Base-by-base conservation (phyloP, 2,329 filamentous ascomycete genomes). In the Reticulascus tulasneorum region DNA sequence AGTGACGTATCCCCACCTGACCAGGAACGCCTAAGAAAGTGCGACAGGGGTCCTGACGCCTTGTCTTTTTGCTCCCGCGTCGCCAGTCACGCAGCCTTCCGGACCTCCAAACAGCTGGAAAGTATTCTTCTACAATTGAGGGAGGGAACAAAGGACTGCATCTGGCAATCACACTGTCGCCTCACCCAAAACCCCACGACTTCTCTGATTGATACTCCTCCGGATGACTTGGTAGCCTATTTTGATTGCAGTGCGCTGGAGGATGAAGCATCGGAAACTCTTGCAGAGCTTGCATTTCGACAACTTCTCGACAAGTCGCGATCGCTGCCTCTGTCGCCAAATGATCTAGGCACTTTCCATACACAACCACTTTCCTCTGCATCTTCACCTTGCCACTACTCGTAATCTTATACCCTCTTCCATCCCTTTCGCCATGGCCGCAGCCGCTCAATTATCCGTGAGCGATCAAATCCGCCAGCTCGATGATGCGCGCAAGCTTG, bases 401-500 rank as follows among this genome's bases (percentile, higher is more conserved):
- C 18, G 30, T 28, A 34, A 35, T 22, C n/a, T n/a, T n/a, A n/a
- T n/a, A n/a, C 12, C 33, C 29, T 25, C 23, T 17, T 25, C 30
- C 12, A 6, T 23, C 25, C 12, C 34, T 23, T 12, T 21, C 15
- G 19, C 30, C 59, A 79, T 82, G 73, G 72, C 76, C 49, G 62
- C 70, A 42, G 53, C 69, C 38, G 51, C 64, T 40, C 54, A 59
- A 17, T 68, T 78, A 37, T 75, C 78, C 21, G 75, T 88, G 42
- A 70, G 75, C 55, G 82, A 89, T 54, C 87, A 91, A 64, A 78
- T 97, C 53, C 77, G 79, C 51, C 90, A 96, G 70, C 82, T 98
- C 50, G 82, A 94, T 59, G 83, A 86, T 52, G 93, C 93, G 46
- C 87, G 93, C 55, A 86, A 86, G 58, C 83, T 97, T 44, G 90